Evolutionary conservation across 306 rosid species (phyloP).

Genomic region (Dalbergia cultrata): DNA sequence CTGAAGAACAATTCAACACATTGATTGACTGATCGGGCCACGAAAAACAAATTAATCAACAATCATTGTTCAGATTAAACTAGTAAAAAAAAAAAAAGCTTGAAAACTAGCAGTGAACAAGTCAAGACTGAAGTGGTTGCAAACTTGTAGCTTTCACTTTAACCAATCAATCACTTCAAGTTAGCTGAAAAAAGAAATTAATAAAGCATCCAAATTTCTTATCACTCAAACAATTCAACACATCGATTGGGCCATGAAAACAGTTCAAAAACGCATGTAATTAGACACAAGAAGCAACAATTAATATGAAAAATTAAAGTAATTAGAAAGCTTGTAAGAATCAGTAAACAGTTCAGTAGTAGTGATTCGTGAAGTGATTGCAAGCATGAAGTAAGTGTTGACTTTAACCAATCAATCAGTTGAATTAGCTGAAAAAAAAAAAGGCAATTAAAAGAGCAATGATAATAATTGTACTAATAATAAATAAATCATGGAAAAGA

Average conservation of each 20-base stretch:
- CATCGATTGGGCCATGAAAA: background rate
- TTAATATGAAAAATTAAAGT: background rate
- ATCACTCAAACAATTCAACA: background rate
- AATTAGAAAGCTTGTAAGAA: background rate
- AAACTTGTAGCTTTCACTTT: background rate
- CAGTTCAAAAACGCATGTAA: background rate
- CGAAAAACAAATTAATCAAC: background rate
- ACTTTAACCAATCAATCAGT: background rate
- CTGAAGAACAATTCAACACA: conserved; percentile 65
- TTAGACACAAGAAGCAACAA: background rate
- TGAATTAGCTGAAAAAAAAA: background rate
- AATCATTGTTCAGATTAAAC: background rate
- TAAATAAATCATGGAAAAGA: background rate
- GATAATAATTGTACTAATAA: background rate
- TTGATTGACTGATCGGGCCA: background rate
- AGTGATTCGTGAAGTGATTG: background rate
- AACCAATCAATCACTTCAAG: background rate
- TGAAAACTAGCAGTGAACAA: background rate
- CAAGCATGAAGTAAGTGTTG: background rate
- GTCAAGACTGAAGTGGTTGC: background rate
- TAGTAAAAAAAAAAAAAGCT: background rate
- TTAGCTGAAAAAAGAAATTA: background rate
- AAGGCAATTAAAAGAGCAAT: background rate
- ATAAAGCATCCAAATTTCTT: background rate
- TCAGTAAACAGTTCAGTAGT: background rate